phyloP scores from a whole-genome alignment of 495 filamentous ascomycete species.

The Friedmanniomyces endolithicus region DNA sequence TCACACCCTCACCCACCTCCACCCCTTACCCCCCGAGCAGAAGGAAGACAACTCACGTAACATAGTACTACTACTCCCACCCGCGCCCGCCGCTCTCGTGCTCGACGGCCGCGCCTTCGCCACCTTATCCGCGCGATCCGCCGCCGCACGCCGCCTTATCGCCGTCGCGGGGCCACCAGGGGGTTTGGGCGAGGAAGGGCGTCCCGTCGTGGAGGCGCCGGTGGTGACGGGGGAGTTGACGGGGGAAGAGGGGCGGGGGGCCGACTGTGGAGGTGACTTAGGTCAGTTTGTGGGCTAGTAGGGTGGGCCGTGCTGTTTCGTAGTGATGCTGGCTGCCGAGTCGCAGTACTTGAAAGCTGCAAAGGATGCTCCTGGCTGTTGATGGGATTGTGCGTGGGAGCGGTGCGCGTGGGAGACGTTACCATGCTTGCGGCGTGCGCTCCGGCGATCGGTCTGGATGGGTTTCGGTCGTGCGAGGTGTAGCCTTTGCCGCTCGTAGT shows the following conservation, averaged over 20 bases:
- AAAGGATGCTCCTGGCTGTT: too few relatives aligned
- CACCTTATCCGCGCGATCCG: constrained; percentile 87
- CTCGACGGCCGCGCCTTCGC: constrained; percentile 83
- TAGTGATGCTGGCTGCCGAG: too few relatives aligned
- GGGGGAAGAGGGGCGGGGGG: constrained; percentile 60
- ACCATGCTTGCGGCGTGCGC: too few relatives aligned
- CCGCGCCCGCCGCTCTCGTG: constrained; percentile 85
- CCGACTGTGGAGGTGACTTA: constrained; percentile 41
- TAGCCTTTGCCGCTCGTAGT: too few relatives aligned
- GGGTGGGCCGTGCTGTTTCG: too few relatives aligned
- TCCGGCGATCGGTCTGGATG: too few relatives aligned
- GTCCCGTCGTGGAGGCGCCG: constrained; percentile 53
- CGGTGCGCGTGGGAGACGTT: too few relatives aligned
- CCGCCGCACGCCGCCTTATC: constrained; percentile 83
- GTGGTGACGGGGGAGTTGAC: constrained; percentile 35
- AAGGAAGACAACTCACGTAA: constrained; percentile 49
- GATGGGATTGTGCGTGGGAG: too few relatives aligned
- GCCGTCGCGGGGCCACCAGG: constrained; percentile 93
- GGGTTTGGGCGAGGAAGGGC: constrained; percentile 72
- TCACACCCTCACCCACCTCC: too few relatives aligned
- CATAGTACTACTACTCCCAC: constrained; percentile 95
- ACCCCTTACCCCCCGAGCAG: too few relatives aligned
- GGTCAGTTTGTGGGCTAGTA: neutral
- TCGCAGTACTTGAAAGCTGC: too few relatives aligned
- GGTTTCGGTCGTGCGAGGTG: too few relatives aligned